Evolutionary conservation across 768 basidiomycete species (phyloP).

Genomic region (Phanerochaete carnosa): DNA sequence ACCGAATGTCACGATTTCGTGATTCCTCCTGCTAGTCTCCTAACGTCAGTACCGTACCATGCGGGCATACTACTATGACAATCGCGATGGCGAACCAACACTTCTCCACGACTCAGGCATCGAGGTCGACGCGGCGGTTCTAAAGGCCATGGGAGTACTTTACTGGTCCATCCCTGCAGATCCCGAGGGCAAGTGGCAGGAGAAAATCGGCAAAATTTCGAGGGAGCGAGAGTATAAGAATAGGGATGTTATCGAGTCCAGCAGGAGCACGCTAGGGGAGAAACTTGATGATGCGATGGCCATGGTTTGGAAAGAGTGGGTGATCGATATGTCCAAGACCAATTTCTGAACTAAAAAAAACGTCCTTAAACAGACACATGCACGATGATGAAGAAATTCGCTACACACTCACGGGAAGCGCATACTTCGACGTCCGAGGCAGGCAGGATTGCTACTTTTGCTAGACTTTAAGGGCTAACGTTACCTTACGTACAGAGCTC

Average conservation of each 20-base stretch:
- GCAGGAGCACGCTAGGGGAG: slow-evolving; percentile 78
- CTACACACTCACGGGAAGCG: slow-evolving; percentile 81
- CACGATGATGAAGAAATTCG: slow-evolving; percentile 97
- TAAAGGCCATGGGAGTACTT: slow-evolving; percentile 60
- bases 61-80: slow-evolving; percentile 76
- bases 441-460: slow-evolving; percentile 17
- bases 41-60: slow-evolving; percentile 30
- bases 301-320: slow-evolving; percentile 78
- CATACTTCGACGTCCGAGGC: slow-evolving; percentile 93
- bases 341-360: neutral
- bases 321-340: neutral
- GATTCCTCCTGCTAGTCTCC: neutral
- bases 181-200: slow-evolving; percentile 40
- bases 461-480: neutral
- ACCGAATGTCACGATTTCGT: neutral
- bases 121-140: slow-evolving; percentile 45
- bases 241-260: slow-evolving; percentile 75
- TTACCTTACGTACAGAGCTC: slow-evolving; percentile 43
- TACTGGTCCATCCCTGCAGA: slow-evolving; percentile 67
- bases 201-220: slow-evolving; percentile 59
- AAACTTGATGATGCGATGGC: slow-evolving; percentile 80
- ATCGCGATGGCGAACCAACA: slow-evolving; percentile 77
- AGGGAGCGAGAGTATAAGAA: slow-evolving; percentile 77
- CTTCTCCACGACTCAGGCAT: slow-evolving; percentile 70
- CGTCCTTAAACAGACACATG: slow-evolving; percentile 57